These are phyloP conservation scores for Meripilus lineatus DNA, from an alignment of 1,284 basidiomycete species.

Conservation along the genomic window DNA sequence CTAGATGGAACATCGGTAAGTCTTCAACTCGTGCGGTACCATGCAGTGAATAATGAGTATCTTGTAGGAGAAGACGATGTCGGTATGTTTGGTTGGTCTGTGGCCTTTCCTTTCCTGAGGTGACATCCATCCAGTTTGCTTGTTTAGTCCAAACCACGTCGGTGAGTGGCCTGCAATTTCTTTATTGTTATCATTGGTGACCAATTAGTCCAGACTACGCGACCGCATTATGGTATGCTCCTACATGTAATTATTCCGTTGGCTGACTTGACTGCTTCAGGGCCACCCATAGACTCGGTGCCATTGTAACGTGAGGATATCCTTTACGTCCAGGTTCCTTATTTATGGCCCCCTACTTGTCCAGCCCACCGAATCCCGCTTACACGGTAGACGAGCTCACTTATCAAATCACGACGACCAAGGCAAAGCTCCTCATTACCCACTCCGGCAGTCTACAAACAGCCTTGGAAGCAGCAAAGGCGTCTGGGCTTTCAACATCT, in stretches of 20 bases:
- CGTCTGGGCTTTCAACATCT: constrained; percentile 43
- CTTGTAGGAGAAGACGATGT: constrained; percentile 28
- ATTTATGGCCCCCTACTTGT: background rate
- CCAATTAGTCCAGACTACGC: constrained; percentile 64
- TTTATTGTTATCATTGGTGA: constrained; percentile 1
- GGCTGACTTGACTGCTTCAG: background rate
- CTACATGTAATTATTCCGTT: background rate
- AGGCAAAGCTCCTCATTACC: constrained; percentile 49
- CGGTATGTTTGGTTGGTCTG: constrained; percentile 46
- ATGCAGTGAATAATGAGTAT: too few relatives aligned
- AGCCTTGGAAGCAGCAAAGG: constrained; percentile 44
- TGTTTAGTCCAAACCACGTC: constrained; percentile 61
- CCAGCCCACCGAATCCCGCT: constrained; percentile 56
- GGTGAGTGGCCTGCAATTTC: constrained; percentile 30
- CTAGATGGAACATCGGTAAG: constrained; percentile 39
- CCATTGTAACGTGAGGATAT: constrained; percentile 50
- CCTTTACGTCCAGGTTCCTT: background rate
- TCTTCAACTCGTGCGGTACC: background rate
- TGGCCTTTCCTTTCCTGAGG: too few relatives aligned
- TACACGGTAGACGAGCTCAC: constrained; percentile 60
- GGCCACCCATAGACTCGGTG: constrained; percentile 70
- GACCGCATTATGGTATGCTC: constrained; percentile 48
- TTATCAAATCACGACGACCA: constrained; percentile 50
- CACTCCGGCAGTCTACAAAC: constrained; percentile 46
- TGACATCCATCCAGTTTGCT: constrained; percentile 51